Evolutionary conservation across 1,284 basidiomycete genomes (phyloP), one percentile per base, ranked within the genome.

Genomic region (Leccinum fuscescens): DNA sequence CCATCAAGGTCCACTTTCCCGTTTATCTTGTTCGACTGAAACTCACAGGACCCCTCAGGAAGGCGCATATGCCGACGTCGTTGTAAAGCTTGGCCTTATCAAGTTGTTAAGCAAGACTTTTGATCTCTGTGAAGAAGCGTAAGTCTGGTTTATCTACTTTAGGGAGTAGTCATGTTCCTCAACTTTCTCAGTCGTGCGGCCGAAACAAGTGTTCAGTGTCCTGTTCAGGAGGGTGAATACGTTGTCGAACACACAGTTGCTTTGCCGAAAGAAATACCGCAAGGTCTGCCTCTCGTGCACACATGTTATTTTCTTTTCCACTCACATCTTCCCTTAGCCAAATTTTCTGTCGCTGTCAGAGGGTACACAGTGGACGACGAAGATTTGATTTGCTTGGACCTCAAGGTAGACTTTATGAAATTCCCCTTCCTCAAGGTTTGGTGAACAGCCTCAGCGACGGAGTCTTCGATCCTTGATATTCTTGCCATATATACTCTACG

Each of bases 41-140:
- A 24, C 54, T 68, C n/a, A 67, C 50, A 12, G 8, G n/a, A 14
- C 33, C 53, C 2, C 6, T 22, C 63, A 96, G 94, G 89, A 94
- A 8, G 95, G 95, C n/a, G 91, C 95, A 33, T 91, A 86, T 68
- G 94, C 90, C 9, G 86, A 95, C 66, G 93, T 97, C 3, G 77
- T 78, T 1, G 94, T 97, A 62, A 97, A 96, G 76, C 81, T 97
- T 44, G 95, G 95, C 31, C 77, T 91, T 15, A 86, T 97, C 74
- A 95, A 93, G 79, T 73, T 97, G 9, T 76, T 97, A 20, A 77
- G 82, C 53, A 96, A 93, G 78, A 74, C 72, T 17, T 95, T 97
- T 67, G 92, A 97, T 67, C 76, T 96, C 54, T 97, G 95, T 72
- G 84, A 95, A 62, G 94, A 97, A 76, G 93, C 94, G 93, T 96